A percentile compares a stretch with the other conserved stretches of the same genome.
phyloP scores from a whole-genome alignment of 352 stramenopile genomes.

The Globisporangium barbulae region DNA sequence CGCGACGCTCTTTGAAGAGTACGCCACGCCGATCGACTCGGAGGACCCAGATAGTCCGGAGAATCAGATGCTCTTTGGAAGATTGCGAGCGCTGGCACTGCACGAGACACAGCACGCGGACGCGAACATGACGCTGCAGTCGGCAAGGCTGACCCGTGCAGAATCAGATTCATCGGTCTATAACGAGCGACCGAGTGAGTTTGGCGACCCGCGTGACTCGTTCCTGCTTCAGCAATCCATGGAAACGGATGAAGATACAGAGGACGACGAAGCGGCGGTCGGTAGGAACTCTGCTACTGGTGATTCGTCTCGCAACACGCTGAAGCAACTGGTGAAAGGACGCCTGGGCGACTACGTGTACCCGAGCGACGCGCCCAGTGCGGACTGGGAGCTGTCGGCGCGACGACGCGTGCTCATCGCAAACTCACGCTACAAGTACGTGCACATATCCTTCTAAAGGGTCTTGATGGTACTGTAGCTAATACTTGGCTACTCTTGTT shows the following conservation, averaged over 20 bases:
- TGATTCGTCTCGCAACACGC: constrained; percentile 28
- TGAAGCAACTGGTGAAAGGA: constrained; percentile 58
- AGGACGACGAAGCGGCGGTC: constrained; percentile 25
- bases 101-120: constrained; percentile 29
- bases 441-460: constrained; percentile 4
- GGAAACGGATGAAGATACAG: constrained; percentile 27
- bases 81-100: constrained; percentile 51
- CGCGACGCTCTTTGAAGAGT: constrained; percentile 44
- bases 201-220: constrained; percentile 24
- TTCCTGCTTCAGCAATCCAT: constrained; percentile 26
- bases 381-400: constrained; percentile 56
- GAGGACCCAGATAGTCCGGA: constrained; percentile 41
- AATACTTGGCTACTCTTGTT: constrained; percentile 5
- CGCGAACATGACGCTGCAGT: constrained; percentile 8
- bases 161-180: constrained; percentile 42
- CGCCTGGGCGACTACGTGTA: constrained; percentile 67
- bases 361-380: constrained; percentile 49
- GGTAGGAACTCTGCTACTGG: neutral
- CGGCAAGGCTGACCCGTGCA: constrained; percentile 14
- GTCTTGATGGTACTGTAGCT: neutral
- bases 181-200: constrained; percentile 38
- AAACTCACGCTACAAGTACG: constrained; percentile 68
- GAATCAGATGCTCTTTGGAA: constrained; percentile 60
- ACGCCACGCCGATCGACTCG: constrained; percentile 37
- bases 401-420: constrained; percentile 65